Conservation (phyloP, 2,329 filamentous ascomycete species). For the Fusarium beomiforme region DNA sequence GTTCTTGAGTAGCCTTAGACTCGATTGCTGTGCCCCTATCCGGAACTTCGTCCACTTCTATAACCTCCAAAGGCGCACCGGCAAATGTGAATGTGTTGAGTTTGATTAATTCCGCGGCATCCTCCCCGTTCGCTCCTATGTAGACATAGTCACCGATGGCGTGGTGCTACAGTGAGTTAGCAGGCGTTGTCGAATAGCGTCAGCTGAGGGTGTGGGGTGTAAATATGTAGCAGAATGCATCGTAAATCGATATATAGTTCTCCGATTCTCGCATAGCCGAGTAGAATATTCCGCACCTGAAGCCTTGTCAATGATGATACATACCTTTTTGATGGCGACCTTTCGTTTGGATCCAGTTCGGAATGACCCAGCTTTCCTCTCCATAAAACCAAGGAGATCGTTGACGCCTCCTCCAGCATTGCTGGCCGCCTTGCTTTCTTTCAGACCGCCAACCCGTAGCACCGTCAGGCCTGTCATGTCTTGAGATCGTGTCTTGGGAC, state of each 20-base stretch:
- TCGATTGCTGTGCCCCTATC: constrained; percentile 53
- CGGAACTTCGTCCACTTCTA: constrained; percentile 57
- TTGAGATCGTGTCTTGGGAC: constrained; percentile 36
- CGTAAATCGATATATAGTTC: constrained; percentile 33
- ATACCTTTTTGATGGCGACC: constrained; percentile 81
- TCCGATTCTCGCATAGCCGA: constrained; percentile 32
- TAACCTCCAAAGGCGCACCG: constrained; percentile 67
- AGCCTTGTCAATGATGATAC: constrained; percentile 55
- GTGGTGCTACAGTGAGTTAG: constrained; percentile 78
- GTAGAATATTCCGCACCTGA: constrained; percentile 42
- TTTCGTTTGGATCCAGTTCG: constrained; percentile 58
- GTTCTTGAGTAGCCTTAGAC: constrained; percentile 65
- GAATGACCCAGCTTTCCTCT: constrained; percentile 73
- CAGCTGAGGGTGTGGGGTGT: constrained; percentile 34
- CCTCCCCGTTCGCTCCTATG: constrained; percentile 71
- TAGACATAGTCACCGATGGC: constrained; percentile 75
- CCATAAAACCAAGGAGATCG: constrained; percentile 73
- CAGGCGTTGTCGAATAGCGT: constrained; percentile 54
- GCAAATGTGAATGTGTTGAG: constrained; percentile 77
- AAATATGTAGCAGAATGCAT: constrained; percentile 30
- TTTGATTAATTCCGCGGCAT: constrained; percentile 71
- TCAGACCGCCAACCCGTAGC: constrained; percentile 69
- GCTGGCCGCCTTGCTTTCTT: constrained; percentile 72
- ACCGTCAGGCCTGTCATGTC: constrained; percentile 43
- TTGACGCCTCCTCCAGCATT: constrained; percentile 74